Evolutionary conservation across 1,284 basidiomycete genomes (phyloP).

Genomic region (Malassezia nana): DNA sequence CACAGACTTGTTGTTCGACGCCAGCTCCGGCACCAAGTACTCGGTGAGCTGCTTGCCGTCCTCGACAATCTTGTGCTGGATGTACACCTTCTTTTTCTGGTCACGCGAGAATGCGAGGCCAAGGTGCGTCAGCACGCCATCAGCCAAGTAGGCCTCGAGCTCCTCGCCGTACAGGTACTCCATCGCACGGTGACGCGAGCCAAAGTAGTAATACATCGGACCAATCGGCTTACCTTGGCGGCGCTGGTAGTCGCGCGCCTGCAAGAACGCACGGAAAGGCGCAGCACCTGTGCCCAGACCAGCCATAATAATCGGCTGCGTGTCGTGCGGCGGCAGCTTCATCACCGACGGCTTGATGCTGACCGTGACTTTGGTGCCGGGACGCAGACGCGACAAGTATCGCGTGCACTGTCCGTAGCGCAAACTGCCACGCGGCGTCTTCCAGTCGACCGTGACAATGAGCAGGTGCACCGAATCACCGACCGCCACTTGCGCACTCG

Average conservation of each 20-base stretch:
- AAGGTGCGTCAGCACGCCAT: constrained; percentile 72
- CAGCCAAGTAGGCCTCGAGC: constrained; percentile 59
- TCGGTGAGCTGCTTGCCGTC: constrained; percentile 67
- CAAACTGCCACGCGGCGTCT: constrained; percentile 64
- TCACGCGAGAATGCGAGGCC: constrained; percentile 97
- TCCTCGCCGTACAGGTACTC: constrained; percentile 96
- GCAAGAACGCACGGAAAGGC: constrained; percentile 95
- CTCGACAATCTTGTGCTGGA: constrained; percentile 94
- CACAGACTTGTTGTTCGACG: constrained; percentile 52
- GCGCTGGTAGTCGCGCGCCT: constrained; percentile 76
- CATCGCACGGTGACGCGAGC: constrained; percentile 82
- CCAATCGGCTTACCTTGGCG: constrained; percentile 70
- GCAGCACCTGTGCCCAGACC: constrained; percentile 95
- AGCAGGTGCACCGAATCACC: constrained; percentile 87
- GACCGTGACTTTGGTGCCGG: constrained; percentile 88
- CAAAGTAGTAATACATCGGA: constrained; percentile 94
- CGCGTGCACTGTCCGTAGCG: constrained; percentile 93
- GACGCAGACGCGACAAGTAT: constrained; percentile 71
- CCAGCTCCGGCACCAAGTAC: constrained; percentile 41
- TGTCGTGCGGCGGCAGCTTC: constrained; percentile 81
- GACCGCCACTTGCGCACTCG: constrained; percentile 83
- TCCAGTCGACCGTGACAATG: constrained; percentile 93
- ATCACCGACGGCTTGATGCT: constrained; percentile 98
- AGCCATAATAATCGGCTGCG: constrained; percentile 93
- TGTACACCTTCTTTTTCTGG: constrained; percentile 80